Evolutionary conservation across 2,329 filamentous ascomycete species (phyloP), one percentile per base, ranked within the genome.

Genomic region (Massarina eburnea): DNA sequence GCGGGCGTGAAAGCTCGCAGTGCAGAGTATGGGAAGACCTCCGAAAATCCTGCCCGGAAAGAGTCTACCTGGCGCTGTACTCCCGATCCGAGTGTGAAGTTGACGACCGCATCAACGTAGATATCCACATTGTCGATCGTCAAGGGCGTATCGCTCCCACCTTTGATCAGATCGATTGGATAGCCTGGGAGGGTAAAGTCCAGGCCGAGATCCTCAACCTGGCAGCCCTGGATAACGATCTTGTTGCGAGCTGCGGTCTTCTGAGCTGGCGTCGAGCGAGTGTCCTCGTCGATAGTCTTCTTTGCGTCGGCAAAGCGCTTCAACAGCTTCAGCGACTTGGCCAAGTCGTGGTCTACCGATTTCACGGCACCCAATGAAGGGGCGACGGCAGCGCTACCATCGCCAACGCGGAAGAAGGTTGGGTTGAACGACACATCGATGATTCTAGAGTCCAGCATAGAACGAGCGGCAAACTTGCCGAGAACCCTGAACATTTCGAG

Each of bases 381-480:
- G 18, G 84, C 84, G 3, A 96, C 84, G 0, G 82, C 74, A 14
- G 75, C 76, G 12, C 75, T 79, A 35, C 78, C 81, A 58, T 95
- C 88, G 14, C 89, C 89, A 54, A 96, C 88, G 46, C 92, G 89
- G 84, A 99, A 99, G 76, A 99, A 96, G 5, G 91, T 95, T 1
- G 94, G 89, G 66, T 96, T 99, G 73, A 99, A 94, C 45, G 92
- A 94, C 55, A 99, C 85, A 62, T 99, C 94, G 57, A 99, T 96
- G 66, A 99, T 97, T 43, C 94, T 84, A 1, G 92, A 96, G 68
- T 99, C 94, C 42, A 99, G 86, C 94, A 99, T 97, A 0, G 94
- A 96, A 40, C 94, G 85, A 22, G 95, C 94, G 38, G 97, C 91
- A 68, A 99, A 99, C 66, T 96, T 97, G 58, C 94, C 94, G 18